phyloP scores from a whole-genome alignment of 192 early-diverging fungal species.

The Backusella tuberculispora region DNA sequence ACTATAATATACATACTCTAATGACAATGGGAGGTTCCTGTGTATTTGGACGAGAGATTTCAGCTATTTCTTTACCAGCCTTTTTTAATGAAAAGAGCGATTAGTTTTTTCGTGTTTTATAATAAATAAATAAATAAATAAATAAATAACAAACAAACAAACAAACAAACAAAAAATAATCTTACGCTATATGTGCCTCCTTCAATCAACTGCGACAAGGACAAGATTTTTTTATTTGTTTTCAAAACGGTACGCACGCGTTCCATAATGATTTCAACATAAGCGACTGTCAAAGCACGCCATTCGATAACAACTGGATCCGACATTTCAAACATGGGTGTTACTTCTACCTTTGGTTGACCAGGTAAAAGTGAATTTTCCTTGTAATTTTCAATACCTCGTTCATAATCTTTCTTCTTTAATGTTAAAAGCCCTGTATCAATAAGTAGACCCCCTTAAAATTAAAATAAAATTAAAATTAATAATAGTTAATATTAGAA shows the following conservation, averaged over 20 bases:
- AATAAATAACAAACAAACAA: background rate
- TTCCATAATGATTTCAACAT: constrained; percentile 75
- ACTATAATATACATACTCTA: constrained; percentile 35
- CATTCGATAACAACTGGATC: constrained; percentile 94
- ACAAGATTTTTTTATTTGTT: constrained; percentile 58
- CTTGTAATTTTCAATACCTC: constrained; percentile 60
- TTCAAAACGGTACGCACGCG: constrained; percentile 62
- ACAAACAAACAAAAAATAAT: background rate
- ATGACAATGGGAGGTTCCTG: constrained; percentile 90
- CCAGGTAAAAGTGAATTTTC: constrained; percentile 45
- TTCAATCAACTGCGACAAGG: constrained; percentile 82
- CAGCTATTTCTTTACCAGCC: constrained; percentile 84
- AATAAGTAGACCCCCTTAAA: constrained; percentile 79
- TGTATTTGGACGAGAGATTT: constrained; percentile 68
- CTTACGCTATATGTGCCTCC: constrained; percentile 85
- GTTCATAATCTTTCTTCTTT: constrained; percentile 53
- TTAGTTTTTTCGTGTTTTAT: background rate
- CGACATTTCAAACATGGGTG: constrained; percentile 74
- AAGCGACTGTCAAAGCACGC: constrained; percentile 86
- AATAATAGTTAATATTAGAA: no score
- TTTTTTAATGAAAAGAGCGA: background rate
- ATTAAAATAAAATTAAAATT: background rate
- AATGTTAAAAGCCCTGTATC: constrained; percentile 80
- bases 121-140: constrained; percentile 1
- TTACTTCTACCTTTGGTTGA: constrained; percentile 45